Base-by-base conservation (phyloP, 2,329 filamentous ascomycete species). In the Alternaria triticina region DNA sequence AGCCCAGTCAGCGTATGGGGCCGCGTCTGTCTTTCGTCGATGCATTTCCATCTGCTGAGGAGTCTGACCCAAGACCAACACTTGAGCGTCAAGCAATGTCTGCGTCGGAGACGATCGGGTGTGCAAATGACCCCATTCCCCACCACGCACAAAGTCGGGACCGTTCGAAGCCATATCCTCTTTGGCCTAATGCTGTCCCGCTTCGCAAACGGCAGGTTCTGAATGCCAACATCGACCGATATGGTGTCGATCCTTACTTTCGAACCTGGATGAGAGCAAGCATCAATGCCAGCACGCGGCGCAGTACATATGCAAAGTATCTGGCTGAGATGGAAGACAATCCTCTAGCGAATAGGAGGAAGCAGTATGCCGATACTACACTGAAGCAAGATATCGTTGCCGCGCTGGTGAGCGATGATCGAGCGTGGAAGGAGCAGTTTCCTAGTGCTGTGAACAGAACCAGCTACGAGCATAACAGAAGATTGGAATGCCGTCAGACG, bases 151-250 rank as follows among this genome's bases (percentile, higher is more conserved):
- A 59, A 17, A 49, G 65, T 23, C 52, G 65, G 9, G 71, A 74
- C 54, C 63, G 64, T 22, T 68, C 72, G 22, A 49, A 45, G 22
- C 71, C 72, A 11, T 69, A 69, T 66, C 66, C 71, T 43, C 56
- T 72, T 8, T 73, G 71, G 65, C 71, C 70, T 11, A 73, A 73
- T 20, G 67, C 73, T 17, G 70, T 75, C n/a, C 73, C 70, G 6
- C 61, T 62, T 3, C 62, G 54, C 22, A 74, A 74, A 43, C 64
- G 68, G 17, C 57, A 62, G 20, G 49, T 72, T 20, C 69, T 74
- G 59, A 58, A 58, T 28, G 60, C 44, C 12, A 59, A 70, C 33
- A 63, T 68, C 7, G 71, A 70, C 10, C 65, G 70, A 12, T 74
- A 75, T 43, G 73, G 70, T 20, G 45, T 62, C 4, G 73, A 74